Conservation (phyloP, 768 basidiomycete species). For the Hortiboletus campestris region DNA sequence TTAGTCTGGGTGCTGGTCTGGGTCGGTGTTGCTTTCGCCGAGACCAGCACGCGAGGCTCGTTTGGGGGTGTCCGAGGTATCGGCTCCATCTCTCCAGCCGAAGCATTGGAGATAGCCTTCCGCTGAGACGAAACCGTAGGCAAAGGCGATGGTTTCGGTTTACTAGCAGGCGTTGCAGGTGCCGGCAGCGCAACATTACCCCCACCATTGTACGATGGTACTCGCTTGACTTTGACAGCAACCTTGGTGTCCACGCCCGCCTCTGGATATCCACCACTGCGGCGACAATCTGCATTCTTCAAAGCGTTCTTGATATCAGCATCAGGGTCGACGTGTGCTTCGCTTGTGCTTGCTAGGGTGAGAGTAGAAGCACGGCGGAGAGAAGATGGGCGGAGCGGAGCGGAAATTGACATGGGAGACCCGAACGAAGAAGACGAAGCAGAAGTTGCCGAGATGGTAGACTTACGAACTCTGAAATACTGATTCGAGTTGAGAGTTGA, state of each 20-base stretch:
- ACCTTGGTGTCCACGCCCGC: slow-evolving; percentile 19
- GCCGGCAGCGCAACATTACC: background rate
- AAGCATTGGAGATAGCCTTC: slow-evolving; percentile 1
- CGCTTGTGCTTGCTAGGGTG: slow-evolving; percentile 26
- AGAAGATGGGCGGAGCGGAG: slow-evolving; percentile 43
- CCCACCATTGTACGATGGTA: slow-evolving; percentile 51
- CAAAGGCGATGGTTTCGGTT: slow-evolving; percentile 6
- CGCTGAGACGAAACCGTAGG: background rate
- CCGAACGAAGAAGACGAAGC: slow-evolving; percentile 34
- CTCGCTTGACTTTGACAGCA: slow-evolving; percentile 38
- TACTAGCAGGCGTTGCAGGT: slow-evolving; percentile 12
- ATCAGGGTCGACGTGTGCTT: slow-evolving; percentile 9
- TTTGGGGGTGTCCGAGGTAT: slow-evolving; percentile 27
- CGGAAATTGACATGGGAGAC: slow-evolving; percentile 37
- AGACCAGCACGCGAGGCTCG: slow-evolving; percentile 6
- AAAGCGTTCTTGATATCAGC: slow-evolving; percentile 10
- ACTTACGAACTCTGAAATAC: slow-evolving; percentile 29
- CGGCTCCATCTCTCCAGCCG: slow-evolving; percentile 5
- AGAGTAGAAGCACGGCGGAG: slow-evolving; percentile 37
- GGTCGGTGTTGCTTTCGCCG: slow-evolving; percentile 22
- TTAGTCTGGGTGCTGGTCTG: slow-evolving; percentile 9
- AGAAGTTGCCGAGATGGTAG: slow-evolving; percentile 27
- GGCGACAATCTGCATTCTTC: slow-evolving; percentile 9
- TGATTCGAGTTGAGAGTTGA: slow-evolving; percentile 54
- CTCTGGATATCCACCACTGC: slow-evolving; percentile 15